Percentiles rank a stretch among this genome's conserved stretches.
Evolutionary conservation across 768 basidiomycete genomes (phyloP).

Genomic region (Pisolithus sp.): DNA sequence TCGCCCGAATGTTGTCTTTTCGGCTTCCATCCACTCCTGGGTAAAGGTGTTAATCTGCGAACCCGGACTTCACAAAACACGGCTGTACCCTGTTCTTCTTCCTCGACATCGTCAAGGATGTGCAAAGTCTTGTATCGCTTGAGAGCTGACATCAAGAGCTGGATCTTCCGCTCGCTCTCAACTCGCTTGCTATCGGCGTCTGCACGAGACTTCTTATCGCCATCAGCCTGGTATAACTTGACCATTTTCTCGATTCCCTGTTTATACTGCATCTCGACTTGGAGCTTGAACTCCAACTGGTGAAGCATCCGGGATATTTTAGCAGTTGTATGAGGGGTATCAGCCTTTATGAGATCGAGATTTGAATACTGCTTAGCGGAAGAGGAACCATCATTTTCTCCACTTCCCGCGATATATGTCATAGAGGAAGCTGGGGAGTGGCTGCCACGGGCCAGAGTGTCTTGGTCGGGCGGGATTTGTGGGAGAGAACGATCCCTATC

Average conservation of each 20-base stretch:
- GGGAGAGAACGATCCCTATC: constrained; percentile 31
- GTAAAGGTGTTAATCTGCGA: not conserved
- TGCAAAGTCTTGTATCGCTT: constrained; percentile 96
- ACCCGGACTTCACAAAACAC: not conserved
- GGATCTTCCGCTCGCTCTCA: constrained; percentile 96
- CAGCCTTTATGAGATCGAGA: constrained; percentile 93
- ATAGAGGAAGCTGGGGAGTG: constrained; percentile 37
- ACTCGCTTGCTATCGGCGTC: constrained; percentile 92
- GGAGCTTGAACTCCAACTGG: constrained; percentile 98
- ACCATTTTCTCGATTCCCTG: constrained; percentile 99
- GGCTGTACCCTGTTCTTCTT: constrained; percentile 62
- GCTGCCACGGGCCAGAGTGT: constrained; percentile 32
- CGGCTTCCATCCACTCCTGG: constrained; percentile 73
- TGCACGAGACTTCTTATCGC: constrained; percentile 90
- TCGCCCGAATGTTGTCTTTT: constrained; percentile 89
- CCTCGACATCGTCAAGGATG: constrained; percentile 83
- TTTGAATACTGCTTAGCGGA: constrained; percentile 70
- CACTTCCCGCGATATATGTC: constrained; percentile 30
- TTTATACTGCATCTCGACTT: constrained; percentile 97
- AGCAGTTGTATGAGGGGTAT: constrained; percentile 91
- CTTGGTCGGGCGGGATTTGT: constrained; percentile 49
- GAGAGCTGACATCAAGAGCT: constrained; percentile 83
- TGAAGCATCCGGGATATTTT: constrained; percentile 98
- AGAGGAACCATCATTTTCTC: constrained; percentile 32
- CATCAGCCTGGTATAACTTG: constrained; percentile 91